Evolutionary conservation across 1,284 basidiomycete genomes (phyloP).

Genomic region (Trichosporon sp.): DNA sequence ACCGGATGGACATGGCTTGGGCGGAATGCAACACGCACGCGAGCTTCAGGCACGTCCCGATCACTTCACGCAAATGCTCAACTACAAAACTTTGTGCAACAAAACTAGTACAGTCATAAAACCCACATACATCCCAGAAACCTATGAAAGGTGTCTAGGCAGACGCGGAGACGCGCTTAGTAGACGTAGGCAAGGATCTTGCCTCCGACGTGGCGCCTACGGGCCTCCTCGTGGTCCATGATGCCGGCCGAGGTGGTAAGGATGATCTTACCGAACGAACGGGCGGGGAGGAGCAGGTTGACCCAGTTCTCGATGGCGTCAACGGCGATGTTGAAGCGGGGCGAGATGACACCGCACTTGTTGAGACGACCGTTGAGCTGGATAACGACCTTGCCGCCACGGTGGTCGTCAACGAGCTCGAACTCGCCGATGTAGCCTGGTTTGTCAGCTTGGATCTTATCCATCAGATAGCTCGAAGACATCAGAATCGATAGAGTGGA

Average conservation of each 20-base stretch:
- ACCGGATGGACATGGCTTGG: too few species aligned
- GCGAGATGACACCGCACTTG: conserved; percentile 98
- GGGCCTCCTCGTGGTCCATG: conserved; percentile 98
- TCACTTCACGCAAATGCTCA: too few species aligned
- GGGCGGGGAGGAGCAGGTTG: conserved; percentile 86
- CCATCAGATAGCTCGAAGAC: not conserved
- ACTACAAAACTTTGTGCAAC: not conserved
- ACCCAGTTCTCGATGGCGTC: conserved; percentile 71
- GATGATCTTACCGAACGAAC: conserved; percentile 96
- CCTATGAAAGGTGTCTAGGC: conserved; percentile 23
- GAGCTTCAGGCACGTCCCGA: not conserved
- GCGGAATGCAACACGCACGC: too few species aligned
- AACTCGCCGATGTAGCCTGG: conserved; percentile 98
- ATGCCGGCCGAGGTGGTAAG: conserved; percentile 95
- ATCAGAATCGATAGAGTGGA: not conserved
- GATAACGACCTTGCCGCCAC: conserved; percentile 96
- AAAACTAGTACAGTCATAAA: conserved; percentile 10
- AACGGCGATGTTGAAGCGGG: conserved; percentile 95
- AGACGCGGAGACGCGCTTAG: conserved; percentile 41
- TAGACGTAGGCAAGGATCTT: conserved; percentile 61
- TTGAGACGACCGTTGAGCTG: conserved; percentile 98
- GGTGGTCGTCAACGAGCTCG: conserved; percentile 99
- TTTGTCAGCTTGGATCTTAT: conserved; percentile 18
- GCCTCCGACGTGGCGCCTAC: conserved; percentile 83
- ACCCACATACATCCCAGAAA: conserved; percentile 31